A percentile compares a stretch with the other conserved stretches of the same genome.
phyloP scores from a whole-genome alignment of 768 basidiomycete genomes.

The Lentinula aciculospora region DNA sequence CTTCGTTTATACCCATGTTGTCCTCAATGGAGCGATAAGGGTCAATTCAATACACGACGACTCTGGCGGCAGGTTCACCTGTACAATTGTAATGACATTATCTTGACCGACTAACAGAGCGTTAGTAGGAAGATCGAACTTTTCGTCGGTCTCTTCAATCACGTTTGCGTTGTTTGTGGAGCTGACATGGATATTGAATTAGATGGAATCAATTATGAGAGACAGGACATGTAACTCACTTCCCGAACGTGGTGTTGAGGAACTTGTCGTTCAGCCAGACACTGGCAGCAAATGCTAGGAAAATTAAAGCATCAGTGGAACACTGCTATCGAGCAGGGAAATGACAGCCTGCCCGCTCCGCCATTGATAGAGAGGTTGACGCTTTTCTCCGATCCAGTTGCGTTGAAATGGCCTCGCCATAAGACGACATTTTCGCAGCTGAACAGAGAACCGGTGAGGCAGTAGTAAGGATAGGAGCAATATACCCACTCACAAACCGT shows the following conservation, averaged over 20 bases:
- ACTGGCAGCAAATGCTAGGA: slow-evolving; percentile 71
- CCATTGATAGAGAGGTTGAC: slow-evolving; percentile 79
- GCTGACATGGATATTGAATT: slow-evolving; percentile 23
- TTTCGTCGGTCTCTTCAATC: slow-evolving; percentile 62
- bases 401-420: slow-evolving; percentile 77
- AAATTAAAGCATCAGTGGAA: not conserved
- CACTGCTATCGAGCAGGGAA: not conserved
- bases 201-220: not conserved
- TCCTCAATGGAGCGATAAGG: slow-evolving; percentile 36
- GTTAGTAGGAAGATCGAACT: slow-evolving; percentile 55
- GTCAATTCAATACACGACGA: not conserved
- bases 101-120: slow-evolving; percentile 47
- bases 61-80: slow-evolving; percentile 34
- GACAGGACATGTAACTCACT: slow-evolving; percentile 33
- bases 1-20: slow-evolving; percentile 75
- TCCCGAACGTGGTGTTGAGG: slow-evolving; percentile 68
- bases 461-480: not conserved
- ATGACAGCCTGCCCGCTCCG: slow-evolving; percentile 49
- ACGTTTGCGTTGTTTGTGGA: slow-evolving; percentile 61
- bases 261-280: slow-evolving; percentile 77
- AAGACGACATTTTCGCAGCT: slow-evolving; percentile 82
- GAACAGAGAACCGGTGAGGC: slow-evolving; percentile 1
- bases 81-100: slow-evolving; percentile 75
- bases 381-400: slow-evolving; percentile 52
- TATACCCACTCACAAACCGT: slow-evolving; percentile 60